phyloP scores from a whole-genome alignment of 352 stramenopile species.

The Pythium plurisporium region DNA sequence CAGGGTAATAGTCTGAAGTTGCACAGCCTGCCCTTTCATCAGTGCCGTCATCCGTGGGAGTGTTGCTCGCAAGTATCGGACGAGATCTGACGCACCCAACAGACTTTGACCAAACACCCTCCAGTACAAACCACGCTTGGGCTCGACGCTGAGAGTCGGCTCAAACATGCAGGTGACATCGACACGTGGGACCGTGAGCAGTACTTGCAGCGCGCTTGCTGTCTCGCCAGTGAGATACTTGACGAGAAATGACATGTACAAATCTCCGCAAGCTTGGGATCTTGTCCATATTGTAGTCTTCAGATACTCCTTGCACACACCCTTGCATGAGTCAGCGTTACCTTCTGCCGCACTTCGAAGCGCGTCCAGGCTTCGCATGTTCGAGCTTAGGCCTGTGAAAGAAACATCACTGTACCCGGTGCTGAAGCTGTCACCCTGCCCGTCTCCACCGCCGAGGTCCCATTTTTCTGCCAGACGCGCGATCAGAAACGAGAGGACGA shows the following conservation, averaged over 20 bases:
- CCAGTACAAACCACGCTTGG: constrained; percentile 53
- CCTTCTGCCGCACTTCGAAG: constrained; percentile 12
- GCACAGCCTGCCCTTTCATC: constrained; percentile 50
- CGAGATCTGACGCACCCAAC: constrained; percentile 55
- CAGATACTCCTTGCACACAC: constrained; percentile 52
- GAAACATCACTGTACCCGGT: constrained; percentile 34
- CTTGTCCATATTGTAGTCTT: constrained; percentile 45
- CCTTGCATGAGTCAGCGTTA: constrained; percentile 24
- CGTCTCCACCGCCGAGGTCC: constrained; percentile 43
- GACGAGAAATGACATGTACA: constrained; percentile 77
- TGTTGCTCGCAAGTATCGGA: constrained; percentile 54
- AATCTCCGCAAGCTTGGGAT: constrained; percentile 44
- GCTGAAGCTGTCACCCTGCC: constrained; percentile 7
- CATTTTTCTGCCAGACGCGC: constrained; percentile 69
- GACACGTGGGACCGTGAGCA: constrained; percentile 40
- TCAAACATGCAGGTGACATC: constrained; percentile 67
- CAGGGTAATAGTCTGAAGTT: constrained; percentile 46
- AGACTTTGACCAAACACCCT: constrained; percentile 65
- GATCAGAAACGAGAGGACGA: constrained; percentile 81
- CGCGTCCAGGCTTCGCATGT: constrained; percentile 25
- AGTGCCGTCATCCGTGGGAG: constrained; percentile 43
- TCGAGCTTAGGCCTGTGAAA: constrained; percentile 54
- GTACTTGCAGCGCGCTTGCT: constrained; percentile 34
- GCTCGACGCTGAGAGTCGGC: constrained; percentile 2
- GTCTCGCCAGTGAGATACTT: constrained; percentile 59